Conservation (phyloP, 129 eudicot genomes). For the Tagetes erecta region DNA sequence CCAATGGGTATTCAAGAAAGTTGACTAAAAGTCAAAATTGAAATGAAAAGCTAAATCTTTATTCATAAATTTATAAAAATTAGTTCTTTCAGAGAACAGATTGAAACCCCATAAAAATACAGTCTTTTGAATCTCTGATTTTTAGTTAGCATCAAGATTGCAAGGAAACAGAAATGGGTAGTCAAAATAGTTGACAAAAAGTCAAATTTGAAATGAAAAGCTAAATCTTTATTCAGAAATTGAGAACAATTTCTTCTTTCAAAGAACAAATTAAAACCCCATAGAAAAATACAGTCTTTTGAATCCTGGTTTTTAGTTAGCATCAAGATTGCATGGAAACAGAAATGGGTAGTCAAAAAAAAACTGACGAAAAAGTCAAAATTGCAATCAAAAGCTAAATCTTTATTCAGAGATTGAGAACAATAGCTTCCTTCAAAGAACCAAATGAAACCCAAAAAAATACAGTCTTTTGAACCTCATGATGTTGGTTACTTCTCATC, state of each 20-base stretch:
- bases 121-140: not conserved
- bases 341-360: not conserved
- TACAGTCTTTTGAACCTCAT: not conserved
- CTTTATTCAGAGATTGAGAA: conserved; percentile 16
- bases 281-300: not conserved
- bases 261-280: too few relatives aligned
- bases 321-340: conserved; percentile 12
- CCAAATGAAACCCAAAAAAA: not conserved
- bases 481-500: not conserved
- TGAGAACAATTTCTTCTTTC: not conserved
- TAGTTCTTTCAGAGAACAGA: not conserved
- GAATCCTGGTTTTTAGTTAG: not conserved
- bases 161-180: not conserved
- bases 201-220: conserved; percentile 9
- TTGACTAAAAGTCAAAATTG: conserved; percentile 25
- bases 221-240: conserved; percentile 13
- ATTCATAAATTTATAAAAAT: not conserved
- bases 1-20: conserved; percentile 3
- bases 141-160: not conserved
- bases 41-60: conserved; percentile 14
- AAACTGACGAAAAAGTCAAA: conserved; percentile 15
- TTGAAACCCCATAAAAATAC: not conserved
- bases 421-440: not conserved
- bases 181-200: conserved; percentile 20
- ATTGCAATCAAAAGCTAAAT: conserved; percentile 9